Conservation (phyloP, 805 yeast species). For the Cyberlindnera misumaiensis region DNA sequence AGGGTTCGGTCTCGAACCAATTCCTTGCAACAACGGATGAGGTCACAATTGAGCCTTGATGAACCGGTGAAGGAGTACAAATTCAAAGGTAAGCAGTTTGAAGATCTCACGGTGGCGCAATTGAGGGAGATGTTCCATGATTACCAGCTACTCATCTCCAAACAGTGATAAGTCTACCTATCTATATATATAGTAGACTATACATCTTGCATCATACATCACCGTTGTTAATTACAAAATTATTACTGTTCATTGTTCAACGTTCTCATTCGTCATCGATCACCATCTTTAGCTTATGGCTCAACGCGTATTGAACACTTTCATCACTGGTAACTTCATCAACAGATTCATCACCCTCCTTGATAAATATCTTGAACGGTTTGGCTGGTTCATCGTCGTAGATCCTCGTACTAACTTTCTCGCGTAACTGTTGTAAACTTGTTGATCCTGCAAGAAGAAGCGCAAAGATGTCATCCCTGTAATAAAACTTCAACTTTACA, state of each 20-base stretch:
- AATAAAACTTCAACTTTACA: constrained; percentile 65
- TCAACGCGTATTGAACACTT: constrained; percentile 28
- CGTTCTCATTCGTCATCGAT: constrained; percentile 27
- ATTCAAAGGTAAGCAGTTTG: constrained; percentile 11
- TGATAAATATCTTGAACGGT: constrained; percentile 29
- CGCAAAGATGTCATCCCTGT: constrained; percentile 77
- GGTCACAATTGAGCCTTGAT: neutral
- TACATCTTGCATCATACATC: no score
- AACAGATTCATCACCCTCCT: constrained; percentile 25
- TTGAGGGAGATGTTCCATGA: constrained; percentile 15
- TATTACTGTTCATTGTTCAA: no score
- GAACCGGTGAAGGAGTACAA: constrained; percentile 1
- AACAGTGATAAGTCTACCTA: neutral
- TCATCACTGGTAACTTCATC: constrained; percentile 28
- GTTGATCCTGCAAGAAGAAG: constrained; percentile 45
- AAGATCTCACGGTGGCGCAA: constrained; percentile 13
- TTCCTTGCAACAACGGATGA: neutral
- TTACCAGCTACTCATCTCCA: constrained; percentile 8
- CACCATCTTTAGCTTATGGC: constrained; percentile 30
- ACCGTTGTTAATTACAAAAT: no score
- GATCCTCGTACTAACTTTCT: constrained; percentile 46
- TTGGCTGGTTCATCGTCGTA: constrained; percentile 27
- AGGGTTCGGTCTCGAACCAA: neutral
- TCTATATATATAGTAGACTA: no score
- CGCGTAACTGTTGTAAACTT: constrained; percentile 41